A percentile compares a stretch with the other conserved stretches of the same genome.
phyloP scores from a whole-genome alignment of 176 grass and related monocot genomes.

The Juncus effusus region DNA sequence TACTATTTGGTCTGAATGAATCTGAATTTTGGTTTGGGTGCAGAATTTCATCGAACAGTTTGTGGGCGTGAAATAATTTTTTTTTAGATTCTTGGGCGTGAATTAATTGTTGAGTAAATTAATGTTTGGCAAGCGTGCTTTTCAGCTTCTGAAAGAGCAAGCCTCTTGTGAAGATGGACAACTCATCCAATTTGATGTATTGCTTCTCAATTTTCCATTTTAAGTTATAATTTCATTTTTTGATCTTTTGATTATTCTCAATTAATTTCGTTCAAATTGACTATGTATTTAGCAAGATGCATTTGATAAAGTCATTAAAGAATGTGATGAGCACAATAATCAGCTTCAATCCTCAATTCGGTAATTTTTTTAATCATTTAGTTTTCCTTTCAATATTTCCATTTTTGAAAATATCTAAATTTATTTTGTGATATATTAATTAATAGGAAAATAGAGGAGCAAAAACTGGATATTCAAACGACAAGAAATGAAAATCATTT shows the following conservation, averaged over 20 bases:
- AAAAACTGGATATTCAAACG: conserved; percentile 74
- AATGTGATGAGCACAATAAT: conserved; percentile 75
- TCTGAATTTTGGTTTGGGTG: no score
- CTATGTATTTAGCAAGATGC: conserved; percentile 48
- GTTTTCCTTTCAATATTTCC: conserved; percentile 17
- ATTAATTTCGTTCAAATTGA: not conserved
- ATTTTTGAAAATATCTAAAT: not conserved
- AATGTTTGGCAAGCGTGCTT: conserved; percentile 74
- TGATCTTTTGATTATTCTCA: not conserved
- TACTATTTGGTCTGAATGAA: not conserved
- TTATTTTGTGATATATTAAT: conserved; percentile 15
- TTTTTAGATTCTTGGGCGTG: conserved; percentile 4
- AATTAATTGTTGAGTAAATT: conserved; percentile 13
- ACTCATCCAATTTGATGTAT: conserved; percentile 53
- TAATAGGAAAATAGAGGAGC: conserved; percentile 77
- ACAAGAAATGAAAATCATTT: conserved; percentile 89
- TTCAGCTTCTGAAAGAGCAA: conserved; percentile 67
- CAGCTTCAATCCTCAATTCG: conserved; percentile 82
- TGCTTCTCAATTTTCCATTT: conserved; percentile 1
- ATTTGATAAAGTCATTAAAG: conserved; percentile 84
- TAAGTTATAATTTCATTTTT: conserved; percentile 10
- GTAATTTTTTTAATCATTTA: conserved; percentile 29
- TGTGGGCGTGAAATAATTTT: not conserved
- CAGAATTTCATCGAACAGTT: conserved; percentile 32
- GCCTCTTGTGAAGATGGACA: conserved; percentile 72